Base-by-base conservation (phyloP, 2,329 filamentous ascomycete species). In the Coniella lustricola region DNA sequence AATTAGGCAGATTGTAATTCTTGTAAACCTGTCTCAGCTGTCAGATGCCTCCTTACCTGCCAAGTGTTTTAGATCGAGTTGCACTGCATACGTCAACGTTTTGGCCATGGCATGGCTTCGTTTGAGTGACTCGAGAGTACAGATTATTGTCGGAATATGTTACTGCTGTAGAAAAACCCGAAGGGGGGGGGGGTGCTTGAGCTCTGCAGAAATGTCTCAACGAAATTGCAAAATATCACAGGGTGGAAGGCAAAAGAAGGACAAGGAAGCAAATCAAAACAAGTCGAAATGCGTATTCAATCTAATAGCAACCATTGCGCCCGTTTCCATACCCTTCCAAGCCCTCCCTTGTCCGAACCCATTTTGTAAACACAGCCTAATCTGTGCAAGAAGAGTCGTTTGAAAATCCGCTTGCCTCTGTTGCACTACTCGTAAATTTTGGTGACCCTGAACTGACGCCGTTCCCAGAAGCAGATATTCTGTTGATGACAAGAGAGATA, bases 271-370 rank as follows among this genome's bases (percentile, higher is more conserved):
- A 34, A 38, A 20, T 39, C 13, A 36, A 37, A 22, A 41, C 20
- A 18, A 3, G 25, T 21, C 20, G 16, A 29, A 33, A 32, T 21
- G 25, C 39, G 40, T 33, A 33, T 49, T 49, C 32, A 46, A 31
- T 49, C 42, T 49, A 54, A 34, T 40, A 42, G 44, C 38, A 42
- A 44, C 43, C 43, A 3, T 50, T 51, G 29, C 42, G 29, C 36
- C 34, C 38, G 7, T n/a, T n/a, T 25, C 41, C 38, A 31, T 41
- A 5, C 38, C 25, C 17, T 16, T 18, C 17, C 31, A 21, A 48
- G 17, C 20, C 39, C 22, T 34, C 42, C 36, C 10, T 29, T 29
- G 25, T 34, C 34, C 38, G 18, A 14, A 25, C 25, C 40, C 20
- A 13, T 47, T 16, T 25, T 43, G 47, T 38, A 21, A 18, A 42